These are phyloP conservation scores for Euphorbia peplus DNA, from an alignment of 345 rosid species.

Conservation along the genomic window DNA sequence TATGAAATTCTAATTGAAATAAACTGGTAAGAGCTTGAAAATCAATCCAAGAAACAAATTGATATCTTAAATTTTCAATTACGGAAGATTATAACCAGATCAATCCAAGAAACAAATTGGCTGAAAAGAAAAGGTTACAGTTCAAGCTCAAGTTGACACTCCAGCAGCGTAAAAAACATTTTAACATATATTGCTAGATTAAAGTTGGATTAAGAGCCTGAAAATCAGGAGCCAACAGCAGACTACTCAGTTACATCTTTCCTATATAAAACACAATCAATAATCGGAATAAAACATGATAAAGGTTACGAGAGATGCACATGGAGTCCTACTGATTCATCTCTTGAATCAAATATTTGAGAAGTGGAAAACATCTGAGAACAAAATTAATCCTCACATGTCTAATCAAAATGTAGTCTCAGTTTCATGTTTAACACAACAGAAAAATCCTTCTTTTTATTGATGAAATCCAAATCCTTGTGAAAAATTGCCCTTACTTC, in stretches of 20 bases:
- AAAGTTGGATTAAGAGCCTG: slow-evolving; percentile 4
- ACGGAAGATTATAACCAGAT: neutral
- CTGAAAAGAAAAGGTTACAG: neutral
- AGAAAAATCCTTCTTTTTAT: neutral
- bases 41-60: too few relatives aligned
- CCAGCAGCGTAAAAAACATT: neutral
- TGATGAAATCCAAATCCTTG: neutral
- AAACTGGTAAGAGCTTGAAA: neutral
- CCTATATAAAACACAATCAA: neutral
- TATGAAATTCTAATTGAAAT: neutral
- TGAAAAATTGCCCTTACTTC: neutral
- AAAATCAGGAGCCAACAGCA: neutral
- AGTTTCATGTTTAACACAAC: neutral
- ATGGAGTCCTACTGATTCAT: neutral
- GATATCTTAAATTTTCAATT: neutral
- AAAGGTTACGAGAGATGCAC: neutral
- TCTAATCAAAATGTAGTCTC: neutral
- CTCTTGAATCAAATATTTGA: neutral
- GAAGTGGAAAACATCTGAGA: neutral
- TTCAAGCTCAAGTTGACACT: neutral
- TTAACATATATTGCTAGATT: neutral
- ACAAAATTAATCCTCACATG: neutral
- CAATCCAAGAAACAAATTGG: neutral
- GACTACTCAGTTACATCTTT: neutral
- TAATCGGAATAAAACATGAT: neutral